phyloP scores from a whole-genome alignment of 257 asterid genomes.

The Lithospermum erythrorhizon region DNA sequence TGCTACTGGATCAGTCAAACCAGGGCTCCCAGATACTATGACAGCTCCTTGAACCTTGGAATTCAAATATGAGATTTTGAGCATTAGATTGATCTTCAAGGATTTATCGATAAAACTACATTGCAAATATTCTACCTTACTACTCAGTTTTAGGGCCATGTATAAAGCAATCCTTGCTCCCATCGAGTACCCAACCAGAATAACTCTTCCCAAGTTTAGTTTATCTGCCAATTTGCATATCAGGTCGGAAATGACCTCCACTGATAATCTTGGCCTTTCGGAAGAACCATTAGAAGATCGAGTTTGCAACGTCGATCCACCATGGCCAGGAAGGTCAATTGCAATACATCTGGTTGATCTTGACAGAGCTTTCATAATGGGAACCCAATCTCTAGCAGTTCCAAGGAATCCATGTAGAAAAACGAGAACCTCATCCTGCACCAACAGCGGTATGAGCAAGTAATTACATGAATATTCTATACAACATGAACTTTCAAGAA shows the following conservation, averaged over 20 bases:
- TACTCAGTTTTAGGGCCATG: conserved; percentile 55
- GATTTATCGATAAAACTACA: neutral
- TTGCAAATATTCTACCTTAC: conserved; percentile 35
- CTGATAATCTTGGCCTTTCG: conserved; percentile 38
- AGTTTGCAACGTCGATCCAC: conserved; percentile 47
- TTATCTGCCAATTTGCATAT: conserved; percentile 43
- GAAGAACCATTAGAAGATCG: conserved; percentile 15
- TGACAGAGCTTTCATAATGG: conserved; percentile 75
- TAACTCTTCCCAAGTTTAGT: conserved; percentile 43
- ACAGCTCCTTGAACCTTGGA: conserved; percentile 66
- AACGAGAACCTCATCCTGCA: conserved; percentile 54
- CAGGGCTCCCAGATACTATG: conserved; percentile 91
- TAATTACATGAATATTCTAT: neutral
- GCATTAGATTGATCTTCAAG: conserved; percentile 1
- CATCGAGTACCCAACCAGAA: conserved; percentile 85
- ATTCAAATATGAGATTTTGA: conserved; percentile 6
- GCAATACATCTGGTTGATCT: conserved; percentile 69
- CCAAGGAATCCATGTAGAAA: conserved; percentile 97
- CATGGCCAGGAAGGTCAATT: conserved; percentile 93
- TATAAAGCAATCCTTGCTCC: conserved; percentile 81
- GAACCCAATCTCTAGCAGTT: conserved; percentile 65
- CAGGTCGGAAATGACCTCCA: conserved; percentile 45
- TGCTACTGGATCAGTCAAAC: conserved; percentile 49
- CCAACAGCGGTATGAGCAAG: conserved; percentile 7
- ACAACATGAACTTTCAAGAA: neutral